These are phyloP conservation scores for Aspergillus mulundensis DNA, from an alignment of 495 filamentous ascomycete genomes.

Conservation along the genomic window DNA sequence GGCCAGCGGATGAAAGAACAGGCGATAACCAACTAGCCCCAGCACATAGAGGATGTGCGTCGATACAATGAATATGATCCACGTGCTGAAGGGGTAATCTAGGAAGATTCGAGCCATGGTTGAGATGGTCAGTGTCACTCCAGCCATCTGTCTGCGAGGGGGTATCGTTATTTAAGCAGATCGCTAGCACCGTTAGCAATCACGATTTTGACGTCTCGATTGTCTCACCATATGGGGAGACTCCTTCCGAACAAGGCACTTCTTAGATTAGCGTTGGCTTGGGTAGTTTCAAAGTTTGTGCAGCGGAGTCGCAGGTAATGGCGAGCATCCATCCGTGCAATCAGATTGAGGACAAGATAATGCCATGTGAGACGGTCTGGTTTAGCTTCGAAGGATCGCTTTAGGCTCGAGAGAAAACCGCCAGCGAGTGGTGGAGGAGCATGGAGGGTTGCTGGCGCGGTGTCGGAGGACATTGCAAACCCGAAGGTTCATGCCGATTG, in stretches of 20 bases:
- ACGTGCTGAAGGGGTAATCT: no score
- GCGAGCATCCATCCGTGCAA: not conserved
- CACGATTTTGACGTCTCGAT: not conserved
- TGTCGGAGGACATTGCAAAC: slow-evolving; percentile 1
- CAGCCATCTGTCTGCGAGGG: no score
- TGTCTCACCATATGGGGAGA: not conserved
- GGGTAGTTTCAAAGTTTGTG: not conserved
- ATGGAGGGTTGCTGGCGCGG: not conserved
- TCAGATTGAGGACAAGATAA: not conserved
- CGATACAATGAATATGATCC: no score
- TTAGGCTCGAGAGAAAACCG: not conserved
- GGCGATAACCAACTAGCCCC: not conserved
- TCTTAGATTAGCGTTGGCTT: not conserved
- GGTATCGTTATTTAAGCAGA: not conserved
- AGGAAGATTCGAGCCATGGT: not conserved
- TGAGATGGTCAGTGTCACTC: no score
- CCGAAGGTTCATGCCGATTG: not conserved
- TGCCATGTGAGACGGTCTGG: not conserved
- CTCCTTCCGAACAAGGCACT: not conserved
- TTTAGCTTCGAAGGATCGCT: not conserved
- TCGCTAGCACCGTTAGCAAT: no score
- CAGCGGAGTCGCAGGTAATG: not conserved
- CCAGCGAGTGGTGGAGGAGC: not conserved
- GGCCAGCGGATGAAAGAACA: not conserved
- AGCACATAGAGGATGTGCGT: not conserved